Base-by-base conservation (phyloP, 1,139 yeast genomes). In the Blastobotrys persicus region DNA sequence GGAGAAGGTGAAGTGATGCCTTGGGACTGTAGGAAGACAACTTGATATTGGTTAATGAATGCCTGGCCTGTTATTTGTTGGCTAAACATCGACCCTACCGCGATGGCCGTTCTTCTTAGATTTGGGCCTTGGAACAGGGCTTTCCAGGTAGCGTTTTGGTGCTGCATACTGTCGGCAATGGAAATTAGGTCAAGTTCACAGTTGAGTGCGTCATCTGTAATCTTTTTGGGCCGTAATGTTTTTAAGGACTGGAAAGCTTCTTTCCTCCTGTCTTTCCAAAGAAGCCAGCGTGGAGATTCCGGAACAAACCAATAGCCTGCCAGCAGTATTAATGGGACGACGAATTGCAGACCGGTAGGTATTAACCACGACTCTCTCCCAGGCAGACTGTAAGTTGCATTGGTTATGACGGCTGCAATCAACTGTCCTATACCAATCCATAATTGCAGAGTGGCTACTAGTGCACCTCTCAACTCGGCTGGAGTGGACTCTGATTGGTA, bases 271-370 rank as follows among this genome's bases (percentile, higher is more conserved):
- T 38, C 50, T 14, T 46, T 42, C 47, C 49, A 42, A 4, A 51
- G 14, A 7, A 52, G 44, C 51, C 53, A 52, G 31, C 55, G 41
- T 2, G 55, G 55, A n/a, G 55, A 50, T 41, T 52, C 55, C 6
- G 55, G 55, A n/a, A 53, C n/a, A 16, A 45, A 35, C 4, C 33
- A 4, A 7, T 31, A 44, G 6, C 39, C 42, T 32, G 40, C 35
- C 1, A 52, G 4, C 9, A 45, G 32, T 11, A 47, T 12, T 3
- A 50, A 16, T 3, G 54, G 53, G 9, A 42, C 39, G 20, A 52
- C 20, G 14, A 42, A 43, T 33, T 52, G 55, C n/a, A 52, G 12
- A 13, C 42, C 44, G 11, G 50, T 50, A 4, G 55, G 55, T 14
- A 45, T 37, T 16, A 48, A 33, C 50, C 50, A 49, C 4, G 48